Base-by-base conservation (phyloP, 495 filamentous ascomycete genomes). In the Entonaema liquescens region DNA sequence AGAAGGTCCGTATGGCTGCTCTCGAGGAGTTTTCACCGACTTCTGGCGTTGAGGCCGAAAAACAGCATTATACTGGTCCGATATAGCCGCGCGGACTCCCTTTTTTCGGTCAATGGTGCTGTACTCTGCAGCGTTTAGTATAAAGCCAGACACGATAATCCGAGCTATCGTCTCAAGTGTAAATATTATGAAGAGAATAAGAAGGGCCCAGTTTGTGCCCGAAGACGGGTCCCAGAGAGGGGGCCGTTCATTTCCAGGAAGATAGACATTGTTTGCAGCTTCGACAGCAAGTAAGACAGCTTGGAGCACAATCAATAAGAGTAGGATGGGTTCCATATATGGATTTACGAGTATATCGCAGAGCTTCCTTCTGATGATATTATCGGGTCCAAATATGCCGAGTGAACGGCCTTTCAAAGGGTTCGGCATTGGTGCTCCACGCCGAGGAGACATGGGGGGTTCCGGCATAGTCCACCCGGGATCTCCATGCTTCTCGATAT, bases 291-390 rank as follows among this genome's bases (percentile, higher is more conserved):
- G 83, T 17, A 99, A 83, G 54, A 98, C 83, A 0, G 93, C 92
- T 79, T 99, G 95, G 17, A 95, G 80, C 9, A 99, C 77, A 70
- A 99, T 98, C 54, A 99, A 80, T 21, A 96, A 69, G 60, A 98
- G 81, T 58, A 99, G 94, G 59, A 92, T 82, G 1, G 95, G 93
- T 79, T 98, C 95, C 29, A 91, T 94, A 63, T 89, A 88, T 5
- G 93, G 89, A 76, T 96, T 90, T 19, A 98, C 92, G n/a, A 99
- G 82, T 7, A 98, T 66, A 77, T 97, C 92, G 75, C 94, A 97
- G 5, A 98, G 81, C 76, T 85, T 84, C 55, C 89, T 83, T 58
- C 95, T 87, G 28, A 98, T 65, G 59, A 84, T 84, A 71, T 90
- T 95, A 21, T 94, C 88, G 0, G 93, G 90, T 7, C 90, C 84